Evolutionary conservation across 768 basidiomycete genomes (phyloP), one percentile per base, ranked within the genome.

Genomic region (Psilocybe azurescens): DNA sequence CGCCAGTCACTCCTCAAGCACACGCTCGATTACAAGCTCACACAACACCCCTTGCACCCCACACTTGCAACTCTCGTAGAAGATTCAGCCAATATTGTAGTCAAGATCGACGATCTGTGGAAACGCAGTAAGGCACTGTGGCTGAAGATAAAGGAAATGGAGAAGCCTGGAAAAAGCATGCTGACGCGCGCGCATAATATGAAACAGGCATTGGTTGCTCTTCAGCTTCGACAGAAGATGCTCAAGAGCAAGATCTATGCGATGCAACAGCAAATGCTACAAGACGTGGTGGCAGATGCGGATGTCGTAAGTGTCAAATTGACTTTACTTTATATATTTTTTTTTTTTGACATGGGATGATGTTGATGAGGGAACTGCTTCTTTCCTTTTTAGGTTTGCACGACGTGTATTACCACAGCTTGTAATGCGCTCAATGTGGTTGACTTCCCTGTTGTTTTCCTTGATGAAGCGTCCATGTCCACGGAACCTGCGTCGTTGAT

Each of bases 381-480:
- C n/a, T 46, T 48, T 36, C 48, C 50, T 16, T 58, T 58, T n/a
- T 67, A 91, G 88, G 87, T 95, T 59, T 95, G 94, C 73, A 93
- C 94, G 11, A 96, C 94, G 3, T 95, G 93, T 71, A 86, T 96
- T 53, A 89, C 91, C 0, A 85, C 93, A 13, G 91, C 88, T 9
- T 87, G 86, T 20, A 73, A 76, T 18, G 80, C 86, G 0, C 75
- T 95, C 57, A 86, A 86, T 61, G 83, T 89, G 6, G 81, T 87
- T 16, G 96, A 97, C 72, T 96, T 97, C 70, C 95, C 95, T 2
- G 86, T 97, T 33, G 95, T 97, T 1, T 95, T 97, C 69, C 76
- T 97, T 13, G 96, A 98, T 70, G 95, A 98, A 74, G 96, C 96
- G 1, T 94, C 93, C 7, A 97, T 97, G 94, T 94, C 93, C 33